Evolutionary conservation across 345 rosid species (phyloP).

Genomic region (Aquilaria malaccensis): DNA sequence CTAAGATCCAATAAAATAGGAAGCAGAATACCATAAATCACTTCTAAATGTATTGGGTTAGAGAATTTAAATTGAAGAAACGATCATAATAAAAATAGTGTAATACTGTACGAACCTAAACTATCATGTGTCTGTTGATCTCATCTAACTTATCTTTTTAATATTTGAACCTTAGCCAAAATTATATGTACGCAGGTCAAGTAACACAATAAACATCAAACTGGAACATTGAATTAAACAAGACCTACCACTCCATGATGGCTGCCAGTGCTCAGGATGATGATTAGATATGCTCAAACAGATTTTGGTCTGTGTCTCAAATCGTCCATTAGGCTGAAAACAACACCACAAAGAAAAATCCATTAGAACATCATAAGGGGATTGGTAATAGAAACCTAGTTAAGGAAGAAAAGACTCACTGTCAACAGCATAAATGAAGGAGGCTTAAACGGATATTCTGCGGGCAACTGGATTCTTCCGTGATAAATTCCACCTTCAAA

Average conservation of each 20-base stretch:
- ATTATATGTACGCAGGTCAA: no score
- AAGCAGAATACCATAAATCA: no score
- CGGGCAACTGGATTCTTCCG: constrained; percentile 92
- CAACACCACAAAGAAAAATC: neutral
- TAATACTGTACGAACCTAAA: no score
- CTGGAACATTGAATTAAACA: neutral
- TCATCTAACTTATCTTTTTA: no score
- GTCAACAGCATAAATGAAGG: constrained; percentile 92
- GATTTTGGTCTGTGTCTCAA: constrained; percentile 88
- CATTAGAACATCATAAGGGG: constrained; percentile 9
- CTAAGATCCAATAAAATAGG: no score
- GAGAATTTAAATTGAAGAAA: no score
- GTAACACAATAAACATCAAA: no score
- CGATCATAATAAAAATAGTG: no score
- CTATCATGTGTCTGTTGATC: no score
- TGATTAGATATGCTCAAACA: constrained; percentile 95
- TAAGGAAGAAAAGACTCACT: constrained; percentile 28
- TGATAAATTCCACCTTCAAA: constrained; percentile 98
- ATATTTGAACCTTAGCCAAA: no score
- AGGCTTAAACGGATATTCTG: constrained; percentile 97
- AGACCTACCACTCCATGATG: constrained; percentile 93
- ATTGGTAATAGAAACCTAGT: neutral
- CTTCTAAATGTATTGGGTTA: no score
- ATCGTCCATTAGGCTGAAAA: constrained; percentile 87
- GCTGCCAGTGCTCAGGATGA: constrained; percentile 99